phyloP scores from a whole-genome alignment of 768 basidiomycete species.

The Phaffia australis region DNA sequence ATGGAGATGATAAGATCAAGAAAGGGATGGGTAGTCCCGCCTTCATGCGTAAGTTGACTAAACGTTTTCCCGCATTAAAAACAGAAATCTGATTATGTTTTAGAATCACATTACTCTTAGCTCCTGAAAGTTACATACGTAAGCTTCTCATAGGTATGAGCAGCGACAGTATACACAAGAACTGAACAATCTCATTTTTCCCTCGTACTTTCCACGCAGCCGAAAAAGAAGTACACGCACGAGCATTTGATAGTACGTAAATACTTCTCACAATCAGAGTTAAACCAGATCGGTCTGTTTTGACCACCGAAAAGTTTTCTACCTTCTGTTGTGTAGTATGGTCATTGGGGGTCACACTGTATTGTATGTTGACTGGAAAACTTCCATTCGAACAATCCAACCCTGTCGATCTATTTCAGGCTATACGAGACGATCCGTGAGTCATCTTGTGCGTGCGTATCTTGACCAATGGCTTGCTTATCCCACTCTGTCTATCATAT shows the following conservation, averaged over 20 bases:
- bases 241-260: no score
- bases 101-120: no score
- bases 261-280: neutral
- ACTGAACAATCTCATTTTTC: no score
- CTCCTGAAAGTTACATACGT: no score
- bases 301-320: neutral
- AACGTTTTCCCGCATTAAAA: neutral
- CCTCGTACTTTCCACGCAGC: neutral
- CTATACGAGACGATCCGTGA: constrained; percentile 34
- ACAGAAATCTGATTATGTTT: neutral
- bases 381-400: constrained; percentile 36
- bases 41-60: constrained; percentile 31
- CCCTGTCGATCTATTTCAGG: constrained; percentile 36
- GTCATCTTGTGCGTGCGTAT: constrained; percentile 14
- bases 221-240: neutral
- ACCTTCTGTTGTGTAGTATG: neutral
- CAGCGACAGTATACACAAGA: no score
- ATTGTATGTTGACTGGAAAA: constrained; percentile 36
- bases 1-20: constrained; percentile 36
- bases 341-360: constrained; percentile 36
- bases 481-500: neutral
- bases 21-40: constrained; percentile 38
- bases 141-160: no score
- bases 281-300: neutral
- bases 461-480: neutral